Evolutionary conservation across 2,329 filamentous ascomycete species (phyloP).

Genomic region (Talaromyces pinophilus): DNA sequence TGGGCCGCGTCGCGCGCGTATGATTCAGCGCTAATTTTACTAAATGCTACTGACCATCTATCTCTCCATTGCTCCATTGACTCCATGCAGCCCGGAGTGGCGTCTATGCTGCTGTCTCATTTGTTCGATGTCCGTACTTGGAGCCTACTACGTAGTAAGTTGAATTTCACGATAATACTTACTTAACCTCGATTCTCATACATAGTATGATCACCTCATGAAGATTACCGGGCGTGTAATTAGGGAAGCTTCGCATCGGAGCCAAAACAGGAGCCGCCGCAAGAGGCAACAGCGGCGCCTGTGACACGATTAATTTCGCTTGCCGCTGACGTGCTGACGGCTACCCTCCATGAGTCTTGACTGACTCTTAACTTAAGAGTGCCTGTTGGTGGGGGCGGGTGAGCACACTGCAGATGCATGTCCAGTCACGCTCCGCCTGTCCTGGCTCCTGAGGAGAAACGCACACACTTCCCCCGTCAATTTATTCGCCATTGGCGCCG

Average conservation of each 20-base stretch:
- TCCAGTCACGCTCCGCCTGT: not conserved
- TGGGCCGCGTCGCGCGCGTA: slow-evolving; percentile 17
- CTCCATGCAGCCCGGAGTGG: not conserved
- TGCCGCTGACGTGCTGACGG: slow-evolving; percentile 2
- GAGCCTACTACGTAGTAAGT: not conserved
- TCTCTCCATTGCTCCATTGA: no score
- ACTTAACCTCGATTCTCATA: not conserved
- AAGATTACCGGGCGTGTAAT: not conserved
- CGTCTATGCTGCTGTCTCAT: slow-evolving; percentile 1
- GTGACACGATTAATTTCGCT: slow-evolving; percentile 8
- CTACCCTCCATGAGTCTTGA: not conserved
- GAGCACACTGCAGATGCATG: slow-evolving; percentile 4
- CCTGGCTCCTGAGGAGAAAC: not conserved
- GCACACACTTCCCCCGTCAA: slow-evolving; percentile 21
- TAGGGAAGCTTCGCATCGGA: not conserved
- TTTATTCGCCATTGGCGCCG: slow-evolving; percentile 34
- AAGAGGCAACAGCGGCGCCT: slow-evolving; percentile 14
- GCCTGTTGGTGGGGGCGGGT: not conserved
- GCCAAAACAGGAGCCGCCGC: slow-evolving; percentile 11
- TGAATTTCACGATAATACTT: not conserved
- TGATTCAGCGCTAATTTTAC: slow-evolving; percentile 2
- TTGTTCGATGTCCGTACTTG: not conserved
- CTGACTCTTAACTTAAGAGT: no score
- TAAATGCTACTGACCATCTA: not conserved
- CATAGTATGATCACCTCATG: no score